Percentiles rank a stretch among this genome's conserved stretches.
Conservation (phyloP, 768 basidiomycete genomes). For the Piloderma croceum region DNA sequence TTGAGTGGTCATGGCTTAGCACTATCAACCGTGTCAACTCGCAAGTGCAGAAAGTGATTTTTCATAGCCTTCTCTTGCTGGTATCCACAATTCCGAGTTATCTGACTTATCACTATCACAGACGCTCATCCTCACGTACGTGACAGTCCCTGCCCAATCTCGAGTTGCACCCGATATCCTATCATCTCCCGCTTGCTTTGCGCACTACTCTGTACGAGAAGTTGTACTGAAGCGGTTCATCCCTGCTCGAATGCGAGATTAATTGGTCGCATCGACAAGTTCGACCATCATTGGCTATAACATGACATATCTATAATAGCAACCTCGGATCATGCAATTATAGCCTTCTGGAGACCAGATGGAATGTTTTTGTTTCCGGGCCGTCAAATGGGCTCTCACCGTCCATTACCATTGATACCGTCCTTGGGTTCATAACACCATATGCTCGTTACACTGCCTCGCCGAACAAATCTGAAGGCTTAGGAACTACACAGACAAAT, state of each 20-base stretch:
- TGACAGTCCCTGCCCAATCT: conserved; percentile 81
- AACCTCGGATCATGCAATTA: too few species aligned
- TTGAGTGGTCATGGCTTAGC: conserved; percentile 93
- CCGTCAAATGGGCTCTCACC: too few species aligned
- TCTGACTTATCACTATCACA: conserved; percentile 23
- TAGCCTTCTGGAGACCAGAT: too few species aligned
- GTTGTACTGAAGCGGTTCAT: conserved; percentile 81
- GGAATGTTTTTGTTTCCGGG: too few species aligned
- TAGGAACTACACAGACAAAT: too few species aligned
- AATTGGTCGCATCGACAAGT: conserved; percentile 13
- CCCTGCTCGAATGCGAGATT: conserved; percentile 91
- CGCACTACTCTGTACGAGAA: conserved; percentile 77
- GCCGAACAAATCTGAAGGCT: too few species aligned
- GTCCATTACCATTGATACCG: too few species aligned
- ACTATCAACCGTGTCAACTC: conserved; percentile 96
- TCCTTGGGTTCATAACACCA: too few species aligned
- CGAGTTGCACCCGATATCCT: conserved; percentile 48
- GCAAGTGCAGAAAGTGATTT: conserved; percentile 86
- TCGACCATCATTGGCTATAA: too few species aligned
- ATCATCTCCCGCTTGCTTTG: conserved; percentile 66
- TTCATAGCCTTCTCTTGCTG: neutral
- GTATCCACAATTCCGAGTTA: conserved; percentile 3
- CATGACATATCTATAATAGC: too few species aligned
- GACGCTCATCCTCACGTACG: conserved; percentile 88
- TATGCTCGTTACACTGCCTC: too few species aligned